phyloP scores from a whole-genome alignment of 164 flowering plant genomes.

The Umbellularia californica region DNA sequence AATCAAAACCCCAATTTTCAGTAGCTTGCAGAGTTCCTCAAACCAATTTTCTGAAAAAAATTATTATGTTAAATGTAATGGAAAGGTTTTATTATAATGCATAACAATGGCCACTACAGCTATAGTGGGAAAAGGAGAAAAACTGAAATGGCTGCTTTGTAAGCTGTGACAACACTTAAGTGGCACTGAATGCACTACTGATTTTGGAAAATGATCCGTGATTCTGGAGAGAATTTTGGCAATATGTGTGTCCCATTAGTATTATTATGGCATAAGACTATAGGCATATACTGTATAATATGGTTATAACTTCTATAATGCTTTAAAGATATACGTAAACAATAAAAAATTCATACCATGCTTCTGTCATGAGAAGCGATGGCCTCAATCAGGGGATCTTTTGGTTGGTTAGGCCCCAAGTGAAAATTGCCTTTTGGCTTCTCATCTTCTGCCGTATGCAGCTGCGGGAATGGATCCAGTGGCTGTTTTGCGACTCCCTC shows the following conservation, averaged over 20 bases:
- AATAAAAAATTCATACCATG: conserved; percentile 41
- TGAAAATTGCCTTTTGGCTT: conserved; percentile 7
- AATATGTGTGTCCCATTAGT: too few species aligned
- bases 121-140: background rate
- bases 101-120: background rate
- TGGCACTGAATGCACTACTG: background rate
- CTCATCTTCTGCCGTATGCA: background rate
- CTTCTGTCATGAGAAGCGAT: conserved; percentile 83
- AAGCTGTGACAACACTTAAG: background rate
- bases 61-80: too few species aligned
- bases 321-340: background rate
- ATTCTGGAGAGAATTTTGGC: too few species aligned
- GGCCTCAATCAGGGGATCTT: conserved; percentile 82
- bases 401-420: conserved; percentile 34
- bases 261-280: too few species aligned
- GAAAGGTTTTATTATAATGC: too few species aligned
- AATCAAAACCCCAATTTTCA: background rate
- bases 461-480: conserved; percentile 9
- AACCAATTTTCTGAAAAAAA: background rate
- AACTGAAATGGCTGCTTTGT: background rate
- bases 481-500: conserved; percentile 19
- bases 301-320: too few species aligned
- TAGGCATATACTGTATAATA: too few species aligned
- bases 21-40: background rate
- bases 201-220: too few species aligned